phyloP scores from a whole-genome alignment of 176 grass and related monocot species.

The Echinochloa phyllopogon region DNA sequence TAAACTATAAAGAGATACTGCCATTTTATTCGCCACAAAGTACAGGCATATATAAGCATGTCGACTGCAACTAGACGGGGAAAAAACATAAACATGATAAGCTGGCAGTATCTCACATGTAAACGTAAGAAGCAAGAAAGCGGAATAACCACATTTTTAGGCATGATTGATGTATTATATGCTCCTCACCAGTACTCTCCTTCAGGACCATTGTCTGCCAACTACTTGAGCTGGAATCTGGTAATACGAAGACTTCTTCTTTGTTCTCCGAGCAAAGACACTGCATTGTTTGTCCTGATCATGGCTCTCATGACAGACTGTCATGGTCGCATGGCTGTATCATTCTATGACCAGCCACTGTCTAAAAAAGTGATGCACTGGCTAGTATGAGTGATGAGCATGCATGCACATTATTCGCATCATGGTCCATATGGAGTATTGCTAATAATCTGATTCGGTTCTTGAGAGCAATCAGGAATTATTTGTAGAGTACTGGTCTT shows the following conservation, averaged over 20 bases:
- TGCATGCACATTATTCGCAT: neutral
- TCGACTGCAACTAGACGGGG: neutral
- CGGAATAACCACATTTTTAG: neutral
- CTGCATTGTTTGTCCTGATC: neutral
- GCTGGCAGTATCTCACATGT: neutral
- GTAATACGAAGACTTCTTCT: neutral
- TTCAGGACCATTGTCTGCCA: neutral
- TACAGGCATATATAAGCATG: neutral
- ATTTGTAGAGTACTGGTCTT: conserved; percentile 16
- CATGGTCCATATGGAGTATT: neutral
- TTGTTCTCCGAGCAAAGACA: neutral
- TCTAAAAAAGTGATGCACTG: neutral
- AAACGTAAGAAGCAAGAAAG: neutral
- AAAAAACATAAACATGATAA: neutral
- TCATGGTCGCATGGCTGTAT: neutral
- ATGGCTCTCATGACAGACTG: neutral
- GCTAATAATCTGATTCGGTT: neutral
- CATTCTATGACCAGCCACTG: neutral
- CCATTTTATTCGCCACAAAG: conserved; percentile 13
- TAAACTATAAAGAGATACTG: neutral
- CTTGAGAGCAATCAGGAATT: neutral
- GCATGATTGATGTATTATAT: neutral
- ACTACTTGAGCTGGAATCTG: neutral
- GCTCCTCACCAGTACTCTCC: neutral
- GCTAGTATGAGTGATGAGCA: conserved; percentile 17